Evolutionary conservation across 1,139 yeast species (phyloP).

Genomic region (Pichiaceae sp.): DNA sequence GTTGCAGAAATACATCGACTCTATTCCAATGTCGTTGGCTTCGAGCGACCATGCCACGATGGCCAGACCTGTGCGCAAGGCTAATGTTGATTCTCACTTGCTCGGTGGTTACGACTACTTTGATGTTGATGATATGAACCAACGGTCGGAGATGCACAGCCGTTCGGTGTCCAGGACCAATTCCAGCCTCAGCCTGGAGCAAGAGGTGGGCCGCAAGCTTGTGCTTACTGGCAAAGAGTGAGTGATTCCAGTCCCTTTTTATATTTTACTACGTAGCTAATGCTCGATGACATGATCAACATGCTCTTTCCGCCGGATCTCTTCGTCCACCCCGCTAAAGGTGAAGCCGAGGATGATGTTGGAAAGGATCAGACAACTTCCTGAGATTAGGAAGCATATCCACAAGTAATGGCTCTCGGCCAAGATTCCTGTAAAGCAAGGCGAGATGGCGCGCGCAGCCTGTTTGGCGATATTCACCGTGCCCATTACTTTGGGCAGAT

Average conservation of each 20-base stretch:
- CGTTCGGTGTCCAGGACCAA: conserved; percentile 16
- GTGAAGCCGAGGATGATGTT: conserved; percentile 34
- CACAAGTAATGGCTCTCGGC: conserved; percentile 46
- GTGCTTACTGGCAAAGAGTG: neutral
- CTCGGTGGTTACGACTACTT: conserved; percentile 72
- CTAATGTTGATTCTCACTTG: conserved; percentile 21
- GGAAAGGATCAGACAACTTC: conserved; percentile 40
- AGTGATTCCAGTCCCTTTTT: neutral
- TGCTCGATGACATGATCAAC: conserved; percentile 11
- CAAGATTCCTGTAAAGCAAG: conserved; percentile 65
- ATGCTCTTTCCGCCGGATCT: conserved; percentile 26
- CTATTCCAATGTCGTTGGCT: conserved; percentile 24
- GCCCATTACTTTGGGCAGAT: conserved; percentile 74
- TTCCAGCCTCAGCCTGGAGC: conserved; percentile 11
- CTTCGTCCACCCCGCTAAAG: conserved; percentile 33
- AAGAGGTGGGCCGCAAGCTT: conserved; percentile 16
- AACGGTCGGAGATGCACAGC: conserved; percentile 25
- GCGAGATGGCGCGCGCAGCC: conserved; percentile 75
- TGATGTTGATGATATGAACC: conserved; percentile 50
- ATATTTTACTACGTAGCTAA: neutral
- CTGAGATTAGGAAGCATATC: conserved; percentile 57
- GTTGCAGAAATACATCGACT: conserved; percentile 15
- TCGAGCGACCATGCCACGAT: conserved; percentile 19
- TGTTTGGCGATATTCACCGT: conserved; percentile 81
- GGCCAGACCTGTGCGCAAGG: conserved; percentile 1